A percentile compares a stretch with the other conserved stretches of the same genome.
These are phyloP conservation scores for Botrytis fabae DNA, from an alignment of 2,329 filamentous ascomycete genomes.

Conservation along the genomic window DNA sequence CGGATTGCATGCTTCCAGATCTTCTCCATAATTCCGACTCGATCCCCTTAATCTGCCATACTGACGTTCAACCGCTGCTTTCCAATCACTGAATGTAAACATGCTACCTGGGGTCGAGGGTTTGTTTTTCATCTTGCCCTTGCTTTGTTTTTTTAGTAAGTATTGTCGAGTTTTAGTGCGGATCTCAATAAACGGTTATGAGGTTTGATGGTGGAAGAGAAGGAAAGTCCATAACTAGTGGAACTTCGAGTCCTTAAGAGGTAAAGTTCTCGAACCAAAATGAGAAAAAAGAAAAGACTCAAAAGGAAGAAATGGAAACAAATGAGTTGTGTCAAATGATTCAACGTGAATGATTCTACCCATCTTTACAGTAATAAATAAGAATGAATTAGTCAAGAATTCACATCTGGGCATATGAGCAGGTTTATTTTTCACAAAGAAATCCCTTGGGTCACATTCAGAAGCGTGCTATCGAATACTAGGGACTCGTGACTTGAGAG, in stretches of 20 bases:
- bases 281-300: neutral
- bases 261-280: neutral
- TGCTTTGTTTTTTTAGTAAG: neutral
- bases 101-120: neutral
- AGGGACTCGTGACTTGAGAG: no score
- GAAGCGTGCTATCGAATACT: neutral
- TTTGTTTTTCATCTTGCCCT: neutral
- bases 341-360: fast-evolving
- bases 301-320: neutral
- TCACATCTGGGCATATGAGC: neutral
- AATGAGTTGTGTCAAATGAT: neutral
- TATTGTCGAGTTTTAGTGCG: no score
- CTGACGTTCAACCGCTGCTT: neutral
- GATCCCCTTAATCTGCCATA: neutral
- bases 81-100: neutral
- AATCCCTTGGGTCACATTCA: neutral
- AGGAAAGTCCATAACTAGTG: neutral
- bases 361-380: fast-evolving
- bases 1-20: neutral
- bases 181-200: neutral
- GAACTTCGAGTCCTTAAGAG: neutral
- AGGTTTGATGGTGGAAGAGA: neutral
- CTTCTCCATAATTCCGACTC: neutral
- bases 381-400: fast-evolving
- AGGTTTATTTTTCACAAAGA: neutral